Conservation (phyloP, 441 rosid species). For the Euphorbia schlechtendalii region DNA sequence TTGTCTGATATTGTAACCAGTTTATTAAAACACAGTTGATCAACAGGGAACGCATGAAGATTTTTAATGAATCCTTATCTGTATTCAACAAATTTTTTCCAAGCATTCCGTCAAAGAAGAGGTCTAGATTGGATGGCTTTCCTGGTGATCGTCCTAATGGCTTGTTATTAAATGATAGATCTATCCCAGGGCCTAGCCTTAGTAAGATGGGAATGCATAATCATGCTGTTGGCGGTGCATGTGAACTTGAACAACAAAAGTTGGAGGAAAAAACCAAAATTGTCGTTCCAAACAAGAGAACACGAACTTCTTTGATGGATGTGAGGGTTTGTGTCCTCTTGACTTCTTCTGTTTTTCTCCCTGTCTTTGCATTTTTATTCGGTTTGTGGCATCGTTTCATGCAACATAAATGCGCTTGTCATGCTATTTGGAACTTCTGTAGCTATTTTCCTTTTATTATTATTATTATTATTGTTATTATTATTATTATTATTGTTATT, state of each 20-base stretch:
- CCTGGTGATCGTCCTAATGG: slow-evolving; percentile 47
- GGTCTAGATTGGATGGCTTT: slow-evolving; percentile 75
- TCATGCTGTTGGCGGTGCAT: slow-evolving; percentile 47
- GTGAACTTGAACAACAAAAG: slow-evolving; percentile 74
- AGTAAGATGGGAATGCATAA: slow-evolving; percentile 75
- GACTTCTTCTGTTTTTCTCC: slow-evolving; percentile 16
- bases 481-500: not conserved
- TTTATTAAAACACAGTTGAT: slow-evolving; percentile 28
- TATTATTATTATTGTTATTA: too few relatives aligned
- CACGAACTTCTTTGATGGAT: slow-evolving; percentile 90
- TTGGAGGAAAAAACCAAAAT: slow-evolving; percentile 64
- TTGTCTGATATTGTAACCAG: slow-evolving; percentile 18
- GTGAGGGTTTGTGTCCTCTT: slow-evolving; percentile 42
- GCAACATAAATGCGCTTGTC: too few relatives aligned
- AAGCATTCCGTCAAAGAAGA: slow-evolving; percentile 74
- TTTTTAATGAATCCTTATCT: slow-evolving; percentile 72
- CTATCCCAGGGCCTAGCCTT: slow-evolving; percentile 47
- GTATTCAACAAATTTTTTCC: slow-evolving; percentile 78
- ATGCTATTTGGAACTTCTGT: not conserved
- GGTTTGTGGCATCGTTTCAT: too few relatives aligned
- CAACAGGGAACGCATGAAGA: slow-evolving; percentile 82
- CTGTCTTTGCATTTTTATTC: too few relatives aligned
- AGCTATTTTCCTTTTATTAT: not conserved
- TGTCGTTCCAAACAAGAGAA: slow-evolving; percentile 73
- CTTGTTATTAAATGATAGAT: slow-evolving; percentile 51